These are phyloP conservation scores for Gaertneriomyces semiglobifer DNA, from an alignment of 192 early-diverging fungal genomes.

Conservation along the genomic window DNA sequence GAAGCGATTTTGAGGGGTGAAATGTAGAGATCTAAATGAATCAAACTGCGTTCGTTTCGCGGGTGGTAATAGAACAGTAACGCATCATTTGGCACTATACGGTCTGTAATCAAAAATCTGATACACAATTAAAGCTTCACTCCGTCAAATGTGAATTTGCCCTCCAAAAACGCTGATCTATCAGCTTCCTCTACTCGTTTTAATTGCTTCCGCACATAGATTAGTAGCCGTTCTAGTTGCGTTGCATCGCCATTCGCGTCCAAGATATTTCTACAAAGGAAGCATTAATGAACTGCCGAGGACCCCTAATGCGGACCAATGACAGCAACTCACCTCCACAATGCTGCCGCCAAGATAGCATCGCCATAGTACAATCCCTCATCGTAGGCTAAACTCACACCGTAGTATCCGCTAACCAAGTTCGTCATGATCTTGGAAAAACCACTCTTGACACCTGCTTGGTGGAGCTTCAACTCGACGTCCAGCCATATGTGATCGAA, in stretches of 20 bases:
- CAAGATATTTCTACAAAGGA: slow-evolving; percentile 12
- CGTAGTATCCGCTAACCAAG: slow-evolving; percentile 79
- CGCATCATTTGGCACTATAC: no score
- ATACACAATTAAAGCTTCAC: no score
- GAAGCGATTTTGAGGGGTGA: slow-evolving; percentile 47
- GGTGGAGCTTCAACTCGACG: slow-evolving; percentile 77
- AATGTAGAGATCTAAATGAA: no score
- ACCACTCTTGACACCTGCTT: slow-evolving; percentile 70
- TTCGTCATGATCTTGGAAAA: slow-evolving; percentile 76
- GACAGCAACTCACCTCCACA: slow-evolving; percentile 63
- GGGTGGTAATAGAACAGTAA: no score
- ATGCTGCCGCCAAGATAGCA: slow-evolving; percentile 80
- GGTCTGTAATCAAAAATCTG: no score
- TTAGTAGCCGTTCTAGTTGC: slow-evolving; percentile 24
- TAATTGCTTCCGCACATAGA: slow-evolving; percentile 33
- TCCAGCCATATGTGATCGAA: slow-evolving; percentile 86
- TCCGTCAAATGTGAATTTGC: slow-evolving; percentile 18
- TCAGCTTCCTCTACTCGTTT: slow-evolving; percentile 28
- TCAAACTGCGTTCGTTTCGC: no score
- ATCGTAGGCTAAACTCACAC: slow-evolving; percentile 85
- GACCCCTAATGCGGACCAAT: neutral
- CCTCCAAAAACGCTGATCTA: slow-evolving; percentile 21
- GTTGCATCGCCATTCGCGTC: slow-evolving; percentile 15
- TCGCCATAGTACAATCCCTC: slow-evolving; percentile 83
- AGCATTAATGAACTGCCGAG: no score